Percentiles rank a stretch among this genome's conserved stretches.
These are phyloP conservation scores for Paramecium bursaria DNA, from an alignment of 73 alveolate species.

Conservation along the genomic window DNA sequence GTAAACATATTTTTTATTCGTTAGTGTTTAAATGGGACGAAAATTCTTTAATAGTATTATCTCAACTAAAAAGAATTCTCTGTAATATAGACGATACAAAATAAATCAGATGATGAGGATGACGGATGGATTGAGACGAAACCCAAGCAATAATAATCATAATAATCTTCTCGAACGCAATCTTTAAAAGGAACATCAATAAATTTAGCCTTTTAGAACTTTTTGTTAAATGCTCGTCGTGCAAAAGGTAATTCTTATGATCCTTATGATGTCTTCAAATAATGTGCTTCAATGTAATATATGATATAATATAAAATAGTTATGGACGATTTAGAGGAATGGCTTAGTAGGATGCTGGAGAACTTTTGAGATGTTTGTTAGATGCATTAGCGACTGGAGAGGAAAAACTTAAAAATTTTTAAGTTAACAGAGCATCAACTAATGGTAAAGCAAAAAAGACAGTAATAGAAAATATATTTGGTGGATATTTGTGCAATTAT, in stretches of 20 bases:
- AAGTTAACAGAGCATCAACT: constrained; percentile 27
- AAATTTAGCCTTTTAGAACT: constrained; percentile 33
- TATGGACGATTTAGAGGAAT: constrained; percentile 61
- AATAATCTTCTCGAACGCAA: constrained; percentile 23
- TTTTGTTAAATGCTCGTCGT: constrained; percentile 31
- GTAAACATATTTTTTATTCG: neutral
- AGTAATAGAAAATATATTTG: constrained; percentile 57
- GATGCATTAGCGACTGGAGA: constrained; percentile 65
- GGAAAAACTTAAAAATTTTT: constrained; percentile 53
- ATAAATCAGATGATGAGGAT: constrained; percentile 42
- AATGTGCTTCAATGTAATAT: constrained; percentile 11
- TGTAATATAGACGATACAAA: neutral
- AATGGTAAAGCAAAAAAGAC: constrained; percentile 63
- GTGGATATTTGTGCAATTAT: constrained; percentile 68
- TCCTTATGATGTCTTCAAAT: constrained; percentile 43
- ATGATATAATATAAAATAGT: neutral
- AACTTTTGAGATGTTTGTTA: constrained; percentile 54
- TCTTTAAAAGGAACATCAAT: constrained; percentile 16
- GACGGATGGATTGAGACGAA: constrained; percentile 64
- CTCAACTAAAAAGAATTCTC: constrained; percentile 39
- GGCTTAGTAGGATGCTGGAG: constrained; percentile 67
- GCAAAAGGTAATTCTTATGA: constrained; percentile 38
- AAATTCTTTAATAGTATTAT: constrained; percentile 1
- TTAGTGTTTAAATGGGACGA: constrained; percentile 68
- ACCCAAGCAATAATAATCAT: neutral